Evolutionary conservation across 2,329 filamentous ascomycete genomes (phyloP).

Genomic region (Calonectria naviculata): DNA sequence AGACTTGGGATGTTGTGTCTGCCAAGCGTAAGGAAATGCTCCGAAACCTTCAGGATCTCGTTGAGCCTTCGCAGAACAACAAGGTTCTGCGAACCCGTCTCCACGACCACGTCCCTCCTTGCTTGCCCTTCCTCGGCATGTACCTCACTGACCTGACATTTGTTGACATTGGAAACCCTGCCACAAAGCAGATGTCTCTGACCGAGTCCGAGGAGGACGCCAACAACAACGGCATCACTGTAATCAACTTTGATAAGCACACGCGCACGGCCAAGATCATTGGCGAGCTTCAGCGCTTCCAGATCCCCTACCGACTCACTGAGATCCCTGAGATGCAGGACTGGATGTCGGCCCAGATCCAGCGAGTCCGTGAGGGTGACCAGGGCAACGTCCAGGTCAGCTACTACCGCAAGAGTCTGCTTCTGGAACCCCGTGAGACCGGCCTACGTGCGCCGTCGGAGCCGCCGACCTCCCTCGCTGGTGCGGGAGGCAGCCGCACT

Average conservation of each 20-base stretch:
- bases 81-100: conserved; percentile 85
- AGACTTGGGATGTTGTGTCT: conserved; percentile 92
- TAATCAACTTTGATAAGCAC: conserved; percentile 99
- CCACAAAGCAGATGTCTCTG: conserved; percentile 77
- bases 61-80: conserved; percentile 93
- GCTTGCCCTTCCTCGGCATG: conserved; percentile 94
- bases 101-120: conserved; percentile 88
- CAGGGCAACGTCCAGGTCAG: conserved; percentile 68
- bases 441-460: conserved; percentile 46
- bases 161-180: conserved; percentile 92
- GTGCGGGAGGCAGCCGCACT: conserved; percentile 44
- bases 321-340: conserved; percentile 91
- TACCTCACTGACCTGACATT: conserved; percentile 97
- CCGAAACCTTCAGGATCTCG: conserved; percentile 82
- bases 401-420: conserved; percentile 84
- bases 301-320: conserved; percentile 87
- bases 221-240: conserved; percentile 74
- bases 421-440: conserved; percentile 81
- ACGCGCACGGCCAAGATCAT: conserved; percentile 95
- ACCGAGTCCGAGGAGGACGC: conserved; percentile 68
- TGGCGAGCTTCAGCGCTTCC: conserved; percentile 93
- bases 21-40: conserved; percentile 84
- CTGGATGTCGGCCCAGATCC: conserved; percentile 88
- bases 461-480: conserved; percentile 43
- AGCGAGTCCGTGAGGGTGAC: conserved; percentile 74